Evolutionary conservation across 768 basidiomycete species (phyloP).

Genomic region (Cystofilobasidium bisporidii): DNA sequence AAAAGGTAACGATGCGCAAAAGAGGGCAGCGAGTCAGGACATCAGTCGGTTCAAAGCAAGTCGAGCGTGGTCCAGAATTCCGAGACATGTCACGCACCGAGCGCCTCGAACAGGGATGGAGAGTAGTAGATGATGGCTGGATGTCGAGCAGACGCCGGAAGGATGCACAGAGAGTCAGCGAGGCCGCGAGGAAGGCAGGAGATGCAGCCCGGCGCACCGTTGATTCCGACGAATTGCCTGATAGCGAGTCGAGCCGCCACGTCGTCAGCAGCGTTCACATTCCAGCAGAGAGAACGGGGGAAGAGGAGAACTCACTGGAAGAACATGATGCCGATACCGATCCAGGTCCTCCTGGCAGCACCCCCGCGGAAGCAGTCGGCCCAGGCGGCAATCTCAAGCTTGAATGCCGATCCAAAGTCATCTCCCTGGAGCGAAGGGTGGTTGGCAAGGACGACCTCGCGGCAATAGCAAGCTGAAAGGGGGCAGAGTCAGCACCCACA

Average conservation of each 20-base stretch:
- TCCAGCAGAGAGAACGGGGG: too few species aligned
- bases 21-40: too few species aligned
- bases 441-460: constrained; percentile 11
- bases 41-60: too few species aligned
- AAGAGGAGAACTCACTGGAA: too few species aligned
- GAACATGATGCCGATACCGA: constrained; percentile 29
- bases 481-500: neutral
- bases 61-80: too few species aligned
- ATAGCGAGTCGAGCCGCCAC: too few species aligned
- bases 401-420: neutral
- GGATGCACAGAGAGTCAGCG: neutral
- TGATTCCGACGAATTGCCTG: constrained; percentile 30
- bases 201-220: constrained; percentile 1
- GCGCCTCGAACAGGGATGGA: constrained; percentile 15
- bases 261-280: too few species aligned
- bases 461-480: neutral
- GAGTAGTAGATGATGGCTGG: constrained; percentile 5
- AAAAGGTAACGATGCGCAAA: too few species aligned
- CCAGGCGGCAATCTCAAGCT: constrained; percentile 23
- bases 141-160: too few species aligned
- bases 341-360: constrained; percentile 20
- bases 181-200: neutral
- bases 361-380: constrained; percentile 14
- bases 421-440: constrained; percentile 24
- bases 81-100: too few species aligned